Conservation (phyloP, 306 rosid species). For the Amphicarpaea edgeworthii region DNA sequence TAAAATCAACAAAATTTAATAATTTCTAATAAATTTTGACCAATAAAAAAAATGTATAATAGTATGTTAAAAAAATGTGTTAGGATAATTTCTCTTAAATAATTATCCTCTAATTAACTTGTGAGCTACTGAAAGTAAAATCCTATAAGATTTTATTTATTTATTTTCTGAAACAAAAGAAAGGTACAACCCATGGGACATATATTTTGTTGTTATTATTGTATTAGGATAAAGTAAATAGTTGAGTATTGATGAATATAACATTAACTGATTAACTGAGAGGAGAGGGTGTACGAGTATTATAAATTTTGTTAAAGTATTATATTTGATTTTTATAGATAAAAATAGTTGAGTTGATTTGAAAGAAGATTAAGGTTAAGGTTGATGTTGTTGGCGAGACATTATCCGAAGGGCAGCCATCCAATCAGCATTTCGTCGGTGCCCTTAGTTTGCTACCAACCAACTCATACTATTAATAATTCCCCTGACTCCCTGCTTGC, state of each 20-base stretch:
- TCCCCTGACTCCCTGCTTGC: constrained; percentile 4
- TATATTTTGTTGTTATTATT: not conserved
- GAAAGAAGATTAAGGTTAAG: constrained; percentile 6
- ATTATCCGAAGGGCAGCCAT: constrained; percentile 58
- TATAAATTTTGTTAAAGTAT: too few species aligned
- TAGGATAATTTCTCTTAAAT: too few species aligned
- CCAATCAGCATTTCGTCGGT: constrained; percentile 85
- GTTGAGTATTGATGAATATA: too few species aligned
- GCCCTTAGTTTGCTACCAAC: constrained; percentile 67
- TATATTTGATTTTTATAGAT: too few species aligned
- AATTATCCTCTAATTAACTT: not conserved
- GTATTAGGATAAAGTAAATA: not conserved
- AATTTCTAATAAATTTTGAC: too few species aligned
- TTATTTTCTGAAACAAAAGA: not conserved
- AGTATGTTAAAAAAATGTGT: too few species aligned
- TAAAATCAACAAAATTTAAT: too few species aligned
- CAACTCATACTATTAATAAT: constrained; percentile 57
- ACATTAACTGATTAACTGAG: too few species aligned
- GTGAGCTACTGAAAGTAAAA: not conserved
- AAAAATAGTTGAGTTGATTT: too few species aligned
- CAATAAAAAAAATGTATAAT: too few species aligned
- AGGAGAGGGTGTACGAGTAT: too few species aligned
- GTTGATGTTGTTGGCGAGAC: constrained; percentile 57
- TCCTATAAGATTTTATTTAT: not conserved
- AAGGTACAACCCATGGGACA: not conserved